Evolutionary conservation across 2,329 filamentous ascomycete genomes (phyloP), one percentile per base, ranked within the genome.

Genomic region (Cadophora gregata): DNA sequence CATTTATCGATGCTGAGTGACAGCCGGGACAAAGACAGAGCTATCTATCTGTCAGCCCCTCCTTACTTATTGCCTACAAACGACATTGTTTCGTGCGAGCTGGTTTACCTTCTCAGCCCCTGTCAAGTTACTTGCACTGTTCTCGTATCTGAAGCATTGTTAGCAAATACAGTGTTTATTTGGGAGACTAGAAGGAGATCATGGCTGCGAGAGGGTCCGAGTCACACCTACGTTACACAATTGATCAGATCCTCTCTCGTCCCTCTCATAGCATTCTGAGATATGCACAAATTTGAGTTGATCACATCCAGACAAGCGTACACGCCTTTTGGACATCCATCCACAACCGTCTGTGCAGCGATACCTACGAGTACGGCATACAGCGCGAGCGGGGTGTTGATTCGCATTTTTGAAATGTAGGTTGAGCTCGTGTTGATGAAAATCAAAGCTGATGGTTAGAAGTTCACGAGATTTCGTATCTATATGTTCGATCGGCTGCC

Each of bases 1-100:
- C 45, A 45, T 69, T 67, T 58, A 69, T 67, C 29, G 65, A 51
- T 16, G 68, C 63, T 33, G 65, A 67, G 56, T 69, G 68, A n/a
- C 68, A 69, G 19, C 68, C 68, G 8, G 65, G 63, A 21, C 65
- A 69, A 59, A 51, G 48, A 45, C 68, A 69, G 27, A 56, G 65
- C 68, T 69, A 55, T 48, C 8, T 7, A 38, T 3, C 9, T 10
- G 12, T 38, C 36, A 38, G 36, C 16, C 9, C 36, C 36, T 16
- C 16, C 12, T 16, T 12, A 3, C 36, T 7, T 38, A 7, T 7
- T n/a, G n/a, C 29, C 19, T 21, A 10, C 21, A 45, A 3, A 45
- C 8, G 3, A 38, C 16, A 29, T 33, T 5, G 2, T 33, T 19
- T 24, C 1, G 10, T 51, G 4, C 3, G 47, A 36, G 27, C 31